Evolutionary conservation across 2,329 filamentous ascomycete species (phyloP), one percentile per base, ranked within the genome.

Genomic region (Phialemonium atrogriseum): DNA sequence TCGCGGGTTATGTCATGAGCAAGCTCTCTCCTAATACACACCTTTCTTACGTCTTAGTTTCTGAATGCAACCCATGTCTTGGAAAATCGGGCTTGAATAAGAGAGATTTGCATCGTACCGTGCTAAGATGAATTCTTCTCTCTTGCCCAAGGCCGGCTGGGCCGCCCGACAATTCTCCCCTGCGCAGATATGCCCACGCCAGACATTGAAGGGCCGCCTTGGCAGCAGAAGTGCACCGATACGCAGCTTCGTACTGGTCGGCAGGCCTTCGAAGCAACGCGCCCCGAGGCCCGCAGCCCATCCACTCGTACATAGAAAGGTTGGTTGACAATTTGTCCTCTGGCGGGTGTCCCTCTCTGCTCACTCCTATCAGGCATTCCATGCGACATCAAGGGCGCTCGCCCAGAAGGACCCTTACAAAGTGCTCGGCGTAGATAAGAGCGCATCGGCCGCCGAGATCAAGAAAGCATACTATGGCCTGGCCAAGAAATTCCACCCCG

Each of bases 401-500:
- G 68, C 68, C 5, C 59, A 52, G 22, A 75, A 84, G 54, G 84
- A 98, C 49, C 91, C 91, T 1, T 98, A 98, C 59, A 74, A 77
- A 43, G 73, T 84, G 4, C 77, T 98, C 17, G 91, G 91, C 10
- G 85, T 98, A 18, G 68, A 68, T 49, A 94, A 89, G 56, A 71
- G 61, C 40, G 85, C 91, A n/a, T 79, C 84, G 2, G 65, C 86
- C 4, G 67, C 77, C 37, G 89, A 96, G 21, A 96, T 98, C 55
- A 98, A 98, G 57, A 96, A 95, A 58, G 88, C 91, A 4, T 98
- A 98, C 66, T 98, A 98, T 55, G 85, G 88, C 30, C 68, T 96
- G 37, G 91, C 91, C 13, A 98, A 98, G 61, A 98, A 96, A 53
- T 98, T 77, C 55, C 91, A 98, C 50, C 91, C 91, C 7, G 91